These are phyloP conservation scores for Paramecium biaurelia DNA, from an alignment of 73 alveolate species.

Conservation along the genomic window DNA sequence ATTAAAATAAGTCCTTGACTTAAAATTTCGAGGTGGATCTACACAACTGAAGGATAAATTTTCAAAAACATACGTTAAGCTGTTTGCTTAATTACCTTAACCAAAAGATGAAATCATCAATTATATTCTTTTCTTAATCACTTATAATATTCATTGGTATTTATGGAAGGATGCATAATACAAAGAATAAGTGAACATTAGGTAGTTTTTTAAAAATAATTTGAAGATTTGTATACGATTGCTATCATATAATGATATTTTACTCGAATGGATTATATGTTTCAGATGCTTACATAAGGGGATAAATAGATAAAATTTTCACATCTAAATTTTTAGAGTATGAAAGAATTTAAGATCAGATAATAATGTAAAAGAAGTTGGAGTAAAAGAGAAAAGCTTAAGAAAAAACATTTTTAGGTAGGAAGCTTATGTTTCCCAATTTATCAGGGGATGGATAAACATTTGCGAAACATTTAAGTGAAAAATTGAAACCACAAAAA, in stretches of 20 bases:
- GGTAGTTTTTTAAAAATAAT: conserved; percentile 31
- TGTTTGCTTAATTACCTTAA: conserved; percentile 49
- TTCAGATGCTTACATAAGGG: conserved; percentile 52
- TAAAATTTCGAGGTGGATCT: neutral
- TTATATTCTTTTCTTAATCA: conserved; percentile 38
- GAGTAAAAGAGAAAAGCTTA: conserved; percentile 40
- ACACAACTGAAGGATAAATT: conserved; percentile 24
- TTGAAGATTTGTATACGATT: conserved; percentile 60
- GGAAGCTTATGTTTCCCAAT: conserved; percentile 37
- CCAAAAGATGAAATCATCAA: conserved; percentile 64
- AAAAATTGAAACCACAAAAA: conserved; percentile 37
- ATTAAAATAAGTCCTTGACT: neutral
- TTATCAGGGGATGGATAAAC: conserved; percentile 38
- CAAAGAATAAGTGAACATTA: conserved; percentile 25
- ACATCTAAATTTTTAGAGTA: conserved; percentile 59
- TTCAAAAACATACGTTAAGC: conserved; percentile 49
- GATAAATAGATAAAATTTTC: conserved; percentile 59
- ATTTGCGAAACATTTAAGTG: conserved; percentile 52
- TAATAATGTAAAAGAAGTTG: neutral
- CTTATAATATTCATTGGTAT: conserved; percentile 54
- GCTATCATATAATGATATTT: conserved; percentile 58
- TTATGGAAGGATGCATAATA: conserved; percentile 33
- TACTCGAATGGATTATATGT: conserved; percentile 58
- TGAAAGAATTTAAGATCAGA: conserved; percentile 56
- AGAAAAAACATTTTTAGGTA: conserved; percentile 59